Percentiles rank a stretch among this genome's conserved stretches.
These are phyloP conservation scores for Monosporascus sp. DNA, from an alignment of 2,329 filamentous ascomycete species.

Conservation along the genomic window DNA sequence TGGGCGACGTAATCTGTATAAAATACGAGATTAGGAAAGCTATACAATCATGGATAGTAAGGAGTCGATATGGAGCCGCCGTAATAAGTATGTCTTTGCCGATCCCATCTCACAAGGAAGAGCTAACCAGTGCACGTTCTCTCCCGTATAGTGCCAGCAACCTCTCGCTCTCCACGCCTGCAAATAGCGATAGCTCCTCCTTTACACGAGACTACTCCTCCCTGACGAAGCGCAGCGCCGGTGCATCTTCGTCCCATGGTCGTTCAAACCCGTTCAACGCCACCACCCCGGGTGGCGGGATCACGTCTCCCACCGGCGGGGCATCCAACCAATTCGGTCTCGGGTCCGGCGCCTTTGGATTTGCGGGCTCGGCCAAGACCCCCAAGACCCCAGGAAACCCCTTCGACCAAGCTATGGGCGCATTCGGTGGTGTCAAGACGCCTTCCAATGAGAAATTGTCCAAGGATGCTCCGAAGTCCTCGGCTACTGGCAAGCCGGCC, in stretches of 20 bases:
- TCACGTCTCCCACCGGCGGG: constrained; percentile 73
- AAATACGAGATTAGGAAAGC: background rate
- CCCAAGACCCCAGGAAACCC: constrained; percentile 79
- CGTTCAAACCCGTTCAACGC: constrained; percentile 75
- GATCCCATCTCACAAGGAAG: too few species aligned
- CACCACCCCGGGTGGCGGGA: constrained; percentile 62
- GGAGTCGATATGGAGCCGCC: constrained; percentile 65
- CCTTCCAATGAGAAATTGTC: constrained; percentile 61
- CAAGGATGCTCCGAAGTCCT: constrained; percentile 34
- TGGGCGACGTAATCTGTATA: background rate
- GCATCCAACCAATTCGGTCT: constrained; percentile 76
- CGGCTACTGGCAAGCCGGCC: constrained; percentile 29
- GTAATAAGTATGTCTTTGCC: constrained; percentile 64
- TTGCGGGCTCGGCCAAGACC: constrained; percentile 84
- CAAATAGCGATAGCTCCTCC: constrained; percentile 43
- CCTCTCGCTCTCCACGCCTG: constrained; percentile 77
- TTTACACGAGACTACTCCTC: constrained; percentile 39
- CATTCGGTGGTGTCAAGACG: constrained; percentile 42
- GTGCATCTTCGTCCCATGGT: constrained; percentile 68
- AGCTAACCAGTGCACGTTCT: constrained; percentile 10
- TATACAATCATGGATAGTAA: constrained; percentile 49
- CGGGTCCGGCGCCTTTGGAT: constrained; percentile 92
- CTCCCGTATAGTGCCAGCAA: constrained; percentile 65
- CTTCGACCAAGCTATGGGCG: constrained; percentile 68
- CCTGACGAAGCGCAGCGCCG: constrained; percentile 56